Conservation (phyloP, 2,329 filamentous ascomycete species). For the Meredithiella fracta region DNA sequence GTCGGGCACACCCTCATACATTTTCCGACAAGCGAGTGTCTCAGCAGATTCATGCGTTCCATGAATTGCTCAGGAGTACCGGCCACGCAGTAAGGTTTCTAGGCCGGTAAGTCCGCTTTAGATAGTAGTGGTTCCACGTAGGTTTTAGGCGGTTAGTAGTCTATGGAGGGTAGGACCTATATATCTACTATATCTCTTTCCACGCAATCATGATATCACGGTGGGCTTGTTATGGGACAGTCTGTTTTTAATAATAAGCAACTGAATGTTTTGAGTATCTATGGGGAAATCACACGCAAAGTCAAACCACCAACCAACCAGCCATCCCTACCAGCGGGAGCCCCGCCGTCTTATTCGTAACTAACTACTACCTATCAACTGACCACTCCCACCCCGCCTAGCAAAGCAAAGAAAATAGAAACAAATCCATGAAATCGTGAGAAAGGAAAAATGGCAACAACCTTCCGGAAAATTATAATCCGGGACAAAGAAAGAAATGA, state of each 20-base stretch:
- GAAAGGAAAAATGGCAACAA: neutral
- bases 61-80: no score
- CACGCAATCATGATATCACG: no score
- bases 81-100: no score
- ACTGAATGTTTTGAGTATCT: conserved; percentile 4
- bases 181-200: no score
- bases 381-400: no score
- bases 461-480: neutral
- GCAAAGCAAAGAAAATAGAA: no score
- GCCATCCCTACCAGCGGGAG: neutral
- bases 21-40: neutral
- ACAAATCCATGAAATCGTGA: conserved; percentile 1
- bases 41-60: conserved; percentile 5
- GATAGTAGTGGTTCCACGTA: no score
- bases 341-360: neutral
- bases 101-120: no score
- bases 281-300: neutral
- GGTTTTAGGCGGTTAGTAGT: neutral
- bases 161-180: no score
- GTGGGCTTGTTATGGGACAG: no score
- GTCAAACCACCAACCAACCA: neutral
- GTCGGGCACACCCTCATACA: no score
- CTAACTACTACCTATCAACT: no score
- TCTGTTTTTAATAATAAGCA: neutral
- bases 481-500: neutral